Percentiles rank a stretch among this genome's conserved stretches.
phyloP scores from a whole-genome alignment of 2,329 filamentous ascomycete species.

The Fusarium lateritium region DNA sequence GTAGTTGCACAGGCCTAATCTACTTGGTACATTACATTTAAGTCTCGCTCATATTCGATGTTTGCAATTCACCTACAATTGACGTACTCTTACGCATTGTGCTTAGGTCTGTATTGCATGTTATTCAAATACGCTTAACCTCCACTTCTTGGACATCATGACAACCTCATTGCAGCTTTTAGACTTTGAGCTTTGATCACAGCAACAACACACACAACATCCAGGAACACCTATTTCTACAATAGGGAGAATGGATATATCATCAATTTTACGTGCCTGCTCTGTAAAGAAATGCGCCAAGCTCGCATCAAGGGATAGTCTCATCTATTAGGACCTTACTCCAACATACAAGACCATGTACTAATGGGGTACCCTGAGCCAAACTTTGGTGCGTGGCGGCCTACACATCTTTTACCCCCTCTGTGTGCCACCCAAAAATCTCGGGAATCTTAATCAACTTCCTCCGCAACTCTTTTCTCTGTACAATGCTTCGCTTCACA shows the following conservation, averaged over 20 bases:
- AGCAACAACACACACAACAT: not conserved
- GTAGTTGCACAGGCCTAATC: conserved; percentile 17
- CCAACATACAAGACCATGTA: conserved; percentile 47
- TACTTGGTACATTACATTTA: conserved; percentile 3
- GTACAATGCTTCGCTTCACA: conserved; percentile 34
- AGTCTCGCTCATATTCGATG: not conserved
- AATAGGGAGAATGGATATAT: conserved; percentile 48
- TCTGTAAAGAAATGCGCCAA: conserved; percentile 43
- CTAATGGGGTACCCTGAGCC: conserved; percentile 47
- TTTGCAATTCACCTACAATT: not conserved
- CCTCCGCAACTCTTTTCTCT: conserved; percentile 41
- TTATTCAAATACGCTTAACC: not conserved
- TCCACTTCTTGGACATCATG: no score
- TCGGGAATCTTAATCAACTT: conserved; percentile 52
- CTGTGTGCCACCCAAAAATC: conserved; percentile 45
- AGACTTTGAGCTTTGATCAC: not conserved
- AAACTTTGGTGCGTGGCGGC: conserved; percentile 43
- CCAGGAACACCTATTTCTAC: not conserved
- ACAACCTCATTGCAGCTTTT: not conserved
- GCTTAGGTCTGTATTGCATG: not conserved
- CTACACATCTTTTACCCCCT: conserved; percentile 44
- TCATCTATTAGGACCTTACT: conserved; percentile 51
- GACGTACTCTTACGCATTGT: not conserved
- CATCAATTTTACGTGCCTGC: conserved; percentile 53
- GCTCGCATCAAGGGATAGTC: conserved; percentile 45